Evolutionary conservation across 1,284 basidiomycete genomes (phyloP), one percentile per base, ranked within the genome.

Genomic region (Rhizoctonia solani): DNA sequence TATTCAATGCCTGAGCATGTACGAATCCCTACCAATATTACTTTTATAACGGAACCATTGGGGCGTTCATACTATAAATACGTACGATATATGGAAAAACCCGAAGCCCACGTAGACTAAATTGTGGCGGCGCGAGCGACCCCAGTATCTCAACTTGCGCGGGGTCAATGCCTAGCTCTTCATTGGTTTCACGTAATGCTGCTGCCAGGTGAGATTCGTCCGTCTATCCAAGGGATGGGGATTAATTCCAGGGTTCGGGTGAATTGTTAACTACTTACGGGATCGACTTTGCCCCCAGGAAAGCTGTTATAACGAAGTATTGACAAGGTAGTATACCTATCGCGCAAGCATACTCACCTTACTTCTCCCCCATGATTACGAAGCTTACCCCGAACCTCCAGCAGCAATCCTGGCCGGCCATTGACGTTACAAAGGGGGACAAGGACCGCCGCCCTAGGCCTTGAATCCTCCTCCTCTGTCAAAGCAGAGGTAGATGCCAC

Each of bases 361-460:
- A 92, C 85, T 80, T 92, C 89, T n/a, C 90, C 89, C 0, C 87
- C 86, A 76, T 92, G 90, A 39, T 80, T 82, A 71, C 89, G 81
- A 66, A 91, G 75, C 67, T 79, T 74, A n/a, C 85, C 87, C 70
- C 90, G 81, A 30, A 92, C 83, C 74, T 91, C 85, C 19, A 91
- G 80, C 41, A 92, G 75, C 19, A 92, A 81, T 5, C 89, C 86
- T 0, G 90, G 87, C 16, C 76, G 77, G 52, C 81, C 79, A 41
- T 82, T 77, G 14, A 92, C 85, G 72, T 92, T 92, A 75, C 88
- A 89, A 54, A 92, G 78, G 0, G 89, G 88, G 65, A 91, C 82
- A 52, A 92, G 77, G 11, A 92, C 87, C 6, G 88, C 87, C 19
- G 90, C 89, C 72, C 69, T 49, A 1, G 39, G 32, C 37, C 54